Percentiles rank a stretch among this genome's conserved stretches.
Evolutionary conservation across 2,329 filamentous ascomycete genomes (phyloP).

Genomic region (Colletotrichum sp.): DNA sequence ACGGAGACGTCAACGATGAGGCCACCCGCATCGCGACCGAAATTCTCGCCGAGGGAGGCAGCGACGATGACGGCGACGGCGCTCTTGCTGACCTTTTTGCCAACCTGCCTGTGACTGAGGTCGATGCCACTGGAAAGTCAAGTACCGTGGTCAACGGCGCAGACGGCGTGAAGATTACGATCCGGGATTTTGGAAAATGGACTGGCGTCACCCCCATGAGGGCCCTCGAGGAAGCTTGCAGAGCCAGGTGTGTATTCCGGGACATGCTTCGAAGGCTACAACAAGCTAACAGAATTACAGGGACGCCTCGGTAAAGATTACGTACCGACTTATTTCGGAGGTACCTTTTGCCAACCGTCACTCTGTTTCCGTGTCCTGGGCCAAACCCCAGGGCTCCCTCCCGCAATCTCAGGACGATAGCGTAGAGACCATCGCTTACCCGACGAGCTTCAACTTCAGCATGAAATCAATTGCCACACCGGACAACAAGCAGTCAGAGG

Average conservation of each 20-base stretch:
- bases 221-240: conserved; percentile 86
- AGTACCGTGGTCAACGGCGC: conserved; percentile 58
- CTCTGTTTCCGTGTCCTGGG: conserved; percentile 78
- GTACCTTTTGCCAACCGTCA: conserved; percentile 79
- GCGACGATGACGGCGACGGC: conserved; percentile 57
- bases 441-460: conserved; percentile 67
- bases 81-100: conserved; percentile 62
- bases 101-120: conserved; percentile 64
- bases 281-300: conserved; percentile 42
- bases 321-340: conserved; percentile 73
- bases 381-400: conserved; percentile 68
- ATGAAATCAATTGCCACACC: conserved; percentile 80
- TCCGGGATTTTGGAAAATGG: conserved; percentile 86
- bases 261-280: neutral
- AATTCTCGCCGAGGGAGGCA: conserved; percentile 55
- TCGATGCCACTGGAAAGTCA: conserved; percentile 64
- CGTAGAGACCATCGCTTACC: conserved; percentile 49
- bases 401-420: conserved; percentile 37
- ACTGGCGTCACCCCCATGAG: conserved; percentile 77
- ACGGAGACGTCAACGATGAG: conserved; percentile 58
- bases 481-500: conserved; percentile 82
- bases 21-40: conserved; percentile 65
- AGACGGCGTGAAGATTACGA: conserved; percentile 60
- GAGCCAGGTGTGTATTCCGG: conserved; percentile 65
- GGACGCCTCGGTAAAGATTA: conserved; percentile 72